Base-by-base conservation (phyloP, 352 stramenopile species). In the Globisporangium paroecandrum region DNA sequence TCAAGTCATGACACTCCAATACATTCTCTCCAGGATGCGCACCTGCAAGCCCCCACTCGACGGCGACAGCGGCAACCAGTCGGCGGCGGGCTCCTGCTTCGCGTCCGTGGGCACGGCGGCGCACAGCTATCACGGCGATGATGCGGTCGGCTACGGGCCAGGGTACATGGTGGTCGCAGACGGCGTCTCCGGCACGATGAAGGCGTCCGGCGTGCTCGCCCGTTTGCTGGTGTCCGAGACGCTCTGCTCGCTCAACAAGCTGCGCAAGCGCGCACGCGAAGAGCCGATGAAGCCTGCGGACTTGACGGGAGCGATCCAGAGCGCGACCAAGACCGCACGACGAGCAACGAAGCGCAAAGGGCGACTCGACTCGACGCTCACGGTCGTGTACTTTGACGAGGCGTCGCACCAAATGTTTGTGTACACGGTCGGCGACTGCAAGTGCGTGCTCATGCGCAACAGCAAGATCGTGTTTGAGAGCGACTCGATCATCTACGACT, bases 401-500 rank as follows among this genome's bases (percentile, higher is more conserved):
- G 63, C 70, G n/a, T 77, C 77, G 56, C 74, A 76, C 27, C 77
- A 85, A 63, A 91, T 96, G 83, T 90, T 89, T 64, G 88, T 93
- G 41, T 94, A 89, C 70, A 91, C 87, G 43, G 90, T 96, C 64
- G 88, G 88, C 47, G 88, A 96, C 68, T 96, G 88, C 79, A 96
- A 96, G 72, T 94, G 86, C 69, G 83, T 94, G 27, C 72, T 96
- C 12, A 74, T 94, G 66, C 87, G 88, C 22, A 69, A 72, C 41
- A 72, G 71, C 64, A 75, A 71, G 55, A 77, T 96, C 58, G 78
- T 94, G 58, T 96, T 94, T 58, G 88, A 96, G 69, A 94, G 86
- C 66, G 88, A 96, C 71, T 93, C 88, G 22, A 93, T 94, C 64
- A 90, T 96, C 66, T 96, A 96, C 80, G 88, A 94, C 71, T 96